Percentiles rank a stretch among this genome's conserved stretches.
Evolutionary conservation across 1,284 basidiomycete species (phyloP).

Genomic region (Trichosporon faecale): DNA sequence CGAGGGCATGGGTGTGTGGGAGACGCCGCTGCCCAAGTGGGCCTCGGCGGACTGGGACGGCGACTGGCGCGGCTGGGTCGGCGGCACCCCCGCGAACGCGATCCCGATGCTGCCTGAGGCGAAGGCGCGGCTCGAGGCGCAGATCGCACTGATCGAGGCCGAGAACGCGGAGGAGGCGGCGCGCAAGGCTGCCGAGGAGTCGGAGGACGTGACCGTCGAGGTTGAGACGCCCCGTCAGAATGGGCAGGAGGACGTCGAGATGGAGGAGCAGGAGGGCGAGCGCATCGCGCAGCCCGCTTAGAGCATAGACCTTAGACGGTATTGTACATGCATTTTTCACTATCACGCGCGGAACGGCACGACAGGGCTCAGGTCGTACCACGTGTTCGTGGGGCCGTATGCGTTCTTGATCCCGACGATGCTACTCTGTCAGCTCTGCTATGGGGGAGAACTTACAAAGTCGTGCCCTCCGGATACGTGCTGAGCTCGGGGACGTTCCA

Average conservation of each 20-base stretch:
- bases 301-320: not conserved
- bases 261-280: not conserved
- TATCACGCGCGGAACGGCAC: conserved; percentile 12
- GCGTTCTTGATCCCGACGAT: conserved; percentile 37
- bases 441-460: conserved; percentile 30
- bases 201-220: not conserved
- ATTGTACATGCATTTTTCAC: not conserved
- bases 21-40: conserved; percentile 52
- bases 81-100: conserved; percentile 25
- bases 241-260: not conserved
- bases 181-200: not conserved
- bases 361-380: conserved; percentile 37
- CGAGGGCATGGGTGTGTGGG: conserved; percentile 47
- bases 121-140: not conserved
- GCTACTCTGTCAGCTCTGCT: conserved; percentile 16
- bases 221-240: not conserved
- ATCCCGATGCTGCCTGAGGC: conserved; percentile 6
- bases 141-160: not conserved
- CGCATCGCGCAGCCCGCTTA: not conserved
- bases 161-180: not conserved
- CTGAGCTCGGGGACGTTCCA: conserved; percentile 30
- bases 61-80: conserved; percentile 51
- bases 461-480: conserved; percentile 31
- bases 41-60: conserved; percentile 52
- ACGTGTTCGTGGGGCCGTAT: conserved; percentile 23